Evolutionary conservation across 805 yeast genomes (phyloP), one percentile per base, ranked within the genome.

Genomic region (Grigorovia humatica): DNA sequence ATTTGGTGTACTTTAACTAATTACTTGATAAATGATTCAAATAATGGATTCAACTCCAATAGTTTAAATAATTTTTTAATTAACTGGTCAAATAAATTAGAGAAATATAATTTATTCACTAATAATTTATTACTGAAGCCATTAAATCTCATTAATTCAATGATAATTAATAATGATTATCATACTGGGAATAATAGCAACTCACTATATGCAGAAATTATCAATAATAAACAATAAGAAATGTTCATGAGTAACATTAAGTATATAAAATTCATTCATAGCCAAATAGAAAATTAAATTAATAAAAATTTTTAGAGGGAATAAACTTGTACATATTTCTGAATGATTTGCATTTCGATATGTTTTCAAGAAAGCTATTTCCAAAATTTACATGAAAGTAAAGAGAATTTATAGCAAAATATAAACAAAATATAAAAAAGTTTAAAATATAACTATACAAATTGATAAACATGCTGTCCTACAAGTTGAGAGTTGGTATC

Each of bases 1-100:
- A 57, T 66, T 19, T 67, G 69, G 69, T 59, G 61, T 46, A 59
- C 65, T 19, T 60, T 64, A 18, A 60, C 65, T 42, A 60, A 62
- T 47, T 61, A 62, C 43, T 51, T 62, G n/a, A 54, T 63, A 9
- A 55, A 57, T 23, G 65, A 63, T 50, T 46, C 51, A n/a, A 30
- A 43, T 29, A 38, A 38, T 38, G 42, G n/a, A 13, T 38, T 38
- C 15, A 29, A 57, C 18, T 51, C 55, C 15, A 57, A 59, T 45
- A 58, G 56, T 47, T 38, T 38, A 15, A 57, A 54, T 41, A 47
- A 58, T 3, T 47, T 55, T 11, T 48, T 55, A 30, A 18, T 51
- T 40, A 57, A 57, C 42, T 61, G 64, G 59, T 51, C 59, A 27
- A 53, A 57, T 13, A 59, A 57, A 45, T 50, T 66, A 44, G 55